Conservation (phyloP, 2,329 filamentous ascomycete species). For the Aspergillus sp. region DNA sequence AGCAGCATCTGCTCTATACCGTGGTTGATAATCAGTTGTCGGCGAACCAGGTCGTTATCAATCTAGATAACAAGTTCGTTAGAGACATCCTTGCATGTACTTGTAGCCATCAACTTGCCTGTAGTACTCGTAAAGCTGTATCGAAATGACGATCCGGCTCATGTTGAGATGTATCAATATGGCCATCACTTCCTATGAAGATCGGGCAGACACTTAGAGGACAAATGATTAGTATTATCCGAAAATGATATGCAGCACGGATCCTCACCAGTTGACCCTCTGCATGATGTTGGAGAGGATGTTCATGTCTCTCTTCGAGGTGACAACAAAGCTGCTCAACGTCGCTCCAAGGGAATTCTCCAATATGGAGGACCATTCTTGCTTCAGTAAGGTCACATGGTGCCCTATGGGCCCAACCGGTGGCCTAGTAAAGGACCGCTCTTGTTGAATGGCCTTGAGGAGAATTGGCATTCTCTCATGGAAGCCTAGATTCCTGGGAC, state of each 20-base stretch:
- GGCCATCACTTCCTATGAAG: slow-evolving; percentile 59
- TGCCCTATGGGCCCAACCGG: slow-evolving; percentile 83
- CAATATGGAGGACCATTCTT: slow-evolving; percentile 78
- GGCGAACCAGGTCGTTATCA: slow-evolving; percentile 73
- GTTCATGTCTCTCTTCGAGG: slow-evolving; percentile 71
- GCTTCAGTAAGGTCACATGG: slow-evolving; percentile 72
- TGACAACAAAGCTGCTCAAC: slow-evolving; percentile 78
- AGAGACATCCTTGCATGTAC: background rate
- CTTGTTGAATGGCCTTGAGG: slow-evolving; percentile 66
- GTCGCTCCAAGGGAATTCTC: slow-evolving; percentile 71
- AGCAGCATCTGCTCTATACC: slow-evolving; percentile 82
- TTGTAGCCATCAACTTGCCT: slow-evolving; percentile 38
- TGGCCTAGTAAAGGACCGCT: slow-evolving; percentile 64
- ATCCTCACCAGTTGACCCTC: slow-evolving; percentile 49
- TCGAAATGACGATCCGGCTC: slow-evolving; percentile 73
- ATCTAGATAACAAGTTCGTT: slow-evolving; percentile 51
- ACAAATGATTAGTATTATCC: slow-evolving; percentile 12
- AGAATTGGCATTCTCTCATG: slow-evolving; percentile 62
- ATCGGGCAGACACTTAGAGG: slow-evolving; percentile 54
- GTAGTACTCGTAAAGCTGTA: slow-evolving; percentile 76
- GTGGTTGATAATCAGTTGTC: slow-evolving; percentile 80
- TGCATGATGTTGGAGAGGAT: slow-evolving; percentile 66
- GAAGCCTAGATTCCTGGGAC: slow-evolving; percentile 64
- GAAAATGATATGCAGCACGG: background rate
- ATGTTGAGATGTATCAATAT: slow-evolving; percentile 60